Conservation (phyloP, 2,329 filamentous ascomycete genomes). For the Curvularia spicifera region DNA sequence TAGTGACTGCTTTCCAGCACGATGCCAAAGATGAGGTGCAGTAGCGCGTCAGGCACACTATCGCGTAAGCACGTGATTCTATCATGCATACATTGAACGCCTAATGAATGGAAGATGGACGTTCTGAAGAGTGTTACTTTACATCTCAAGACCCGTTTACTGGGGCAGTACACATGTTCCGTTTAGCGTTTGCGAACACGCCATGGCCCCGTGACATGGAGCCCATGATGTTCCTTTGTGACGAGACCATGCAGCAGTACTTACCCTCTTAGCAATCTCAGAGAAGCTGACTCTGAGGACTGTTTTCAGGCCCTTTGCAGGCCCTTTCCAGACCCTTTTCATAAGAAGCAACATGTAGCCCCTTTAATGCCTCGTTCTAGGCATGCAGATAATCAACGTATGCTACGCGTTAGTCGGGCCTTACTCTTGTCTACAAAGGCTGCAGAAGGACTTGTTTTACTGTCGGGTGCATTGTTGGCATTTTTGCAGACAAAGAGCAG, state of each 20-base stretch:
- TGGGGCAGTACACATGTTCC: not conserved
- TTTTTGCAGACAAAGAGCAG: not conserved
- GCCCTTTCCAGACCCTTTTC: no score
- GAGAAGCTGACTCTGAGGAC: not conserved
- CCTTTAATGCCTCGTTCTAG: not conserved
- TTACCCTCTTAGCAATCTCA: not conserved
- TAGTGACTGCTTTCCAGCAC: not conserved
- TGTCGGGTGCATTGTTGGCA: not conserved
- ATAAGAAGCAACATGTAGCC: not conserved
- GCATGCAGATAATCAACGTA: not conserved
- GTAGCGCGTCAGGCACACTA: not conserved
- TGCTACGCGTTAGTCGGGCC: not conserved
- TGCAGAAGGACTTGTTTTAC: no score
- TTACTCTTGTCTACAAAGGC: not conserved
- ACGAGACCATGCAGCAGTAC: not conserved
- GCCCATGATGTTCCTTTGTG: not conserved
- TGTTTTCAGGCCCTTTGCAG: not conserved
- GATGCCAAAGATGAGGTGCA: not conserved
- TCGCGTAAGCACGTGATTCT: not conserved
- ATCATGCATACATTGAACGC: no score
- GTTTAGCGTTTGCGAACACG: no score
- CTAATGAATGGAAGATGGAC: not conserved
- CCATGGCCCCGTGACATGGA: not conserved
- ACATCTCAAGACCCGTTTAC: not conserved
- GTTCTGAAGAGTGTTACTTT: not conserved